A percentile compares a stretch with the other conserved stretches of the same genome.
These are phyloP conservation scores for Peltaster fructicola DNA, from an alignment of 2,329 filamentous ascomycete species.

Conservation along the genomic window DNA sequence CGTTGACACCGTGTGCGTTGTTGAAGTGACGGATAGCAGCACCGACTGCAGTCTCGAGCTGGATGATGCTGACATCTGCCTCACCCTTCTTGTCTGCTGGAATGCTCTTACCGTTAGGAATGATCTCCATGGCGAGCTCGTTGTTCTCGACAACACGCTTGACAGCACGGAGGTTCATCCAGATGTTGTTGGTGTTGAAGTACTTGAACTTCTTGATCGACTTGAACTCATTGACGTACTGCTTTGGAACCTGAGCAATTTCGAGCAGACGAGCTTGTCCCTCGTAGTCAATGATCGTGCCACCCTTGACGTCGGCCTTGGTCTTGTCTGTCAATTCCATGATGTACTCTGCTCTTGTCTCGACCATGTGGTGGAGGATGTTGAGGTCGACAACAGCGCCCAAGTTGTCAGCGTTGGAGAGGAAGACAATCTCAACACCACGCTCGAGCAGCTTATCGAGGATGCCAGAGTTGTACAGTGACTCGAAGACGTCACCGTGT, in stretches of 20 bases:
- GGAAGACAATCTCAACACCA: constrained; percentile 93
- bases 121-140: constrained; percentile 98
- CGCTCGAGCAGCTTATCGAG: constrained; percentile 91
- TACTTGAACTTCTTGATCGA: constrained; percentile 99
- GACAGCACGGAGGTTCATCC: constrained; percentile 93
- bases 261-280: constrained; percentile 91
- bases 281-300: constrained; percentile 99
- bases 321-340: constrained; percentile 99
- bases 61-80: constrained; percentile 90
- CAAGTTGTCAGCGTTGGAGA: constrained; percentile 98
- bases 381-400: constrained; percentile 94
- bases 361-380: constrained; percentile 98
- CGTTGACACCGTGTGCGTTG: constrained; percentile 97
- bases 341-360: constrained; percentile 94
- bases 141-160: constrained; percentile 98
- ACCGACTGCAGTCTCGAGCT: constrained; percentile 96
- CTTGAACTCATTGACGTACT: constrained; percentile 99
- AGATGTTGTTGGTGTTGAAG: constrained; percentile 99
- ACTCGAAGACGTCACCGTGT: constrained; percentile 99
- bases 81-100: constrained; percentile 99
- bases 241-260: constrained; percentile 98
- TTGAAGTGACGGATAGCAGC: constrained; percentile 97
- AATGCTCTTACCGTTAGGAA: constrained; percentile 97
- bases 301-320: constrained; percentile 99
- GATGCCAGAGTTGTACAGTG: constrained; percentile 95